A percentile compares a stretch with the other conserved stretches of the same genome.
phyloP scores from a whole-genome alignment of 495 filamentous ascomycete species.

The Talaromyces trachyspermus region DNA sequence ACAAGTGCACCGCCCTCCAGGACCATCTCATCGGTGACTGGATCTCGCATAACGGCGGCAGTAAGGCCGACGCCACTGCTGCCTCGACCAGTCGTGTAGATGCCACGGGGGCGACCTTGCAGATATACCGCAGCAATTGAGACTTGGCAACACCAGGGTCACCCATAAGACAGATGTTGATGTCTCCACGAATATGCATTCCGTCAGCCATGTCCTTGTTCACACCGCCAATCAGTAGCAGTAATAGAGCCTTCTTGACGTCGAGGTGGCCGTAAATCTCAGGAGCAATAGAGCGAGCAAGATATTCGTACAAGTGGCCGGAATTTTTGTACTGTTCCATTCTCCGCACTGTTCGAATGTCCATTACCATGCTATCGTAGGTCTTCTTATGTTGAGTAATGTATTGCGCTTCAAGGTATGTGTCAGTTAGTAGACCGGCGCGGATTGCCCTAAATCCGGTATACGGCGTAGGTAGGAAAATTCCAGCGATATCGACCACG shows the following conservation, averaged over 20 bases:
- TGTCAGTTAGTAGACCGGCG: slow-evolving; percentile 90
- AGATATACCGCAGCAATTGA: slow-evolving; percentile 94
- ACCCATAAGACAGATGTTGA: slow-evolving; percentile 98
- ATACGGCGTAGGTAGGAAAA: slow-evolving; percentile 95
- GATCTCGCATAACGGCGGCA: slow-evolving; percentile 96
- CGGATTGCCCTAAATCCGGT: slow-evolving; percentile 96
- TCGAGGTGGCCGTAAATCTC: slow-evolving; percentile 96
- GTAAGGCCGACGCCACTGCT: slow-evolving; percentile 96
- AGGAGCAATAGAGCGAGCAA: slow-evolving; percentile 91
- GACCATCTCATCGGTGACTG: slow-evolving; percentile 98
- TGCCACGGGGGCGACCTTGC: slow-evolving; percentile 96
- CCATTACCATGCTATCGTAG: slow-evolving; percentile 79
- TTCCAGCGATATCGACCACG: slow-evolving; percentile 84
- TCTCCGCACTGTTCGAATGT: slow-evolving; percentile 65
- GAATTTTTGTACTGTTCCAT: slow-evolving; percentile 74
- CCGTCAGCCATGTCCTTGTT: slow-evolving; percentile 97
- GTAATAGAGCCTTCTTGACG: slow-evolving; percentile 93
- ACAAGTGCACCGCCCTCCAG: slow-evolving; percentile 94
- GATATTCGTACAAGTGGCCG: slow-evolving; percentile 88
- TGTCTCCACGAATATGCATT: slow-evolving; percentile 96
- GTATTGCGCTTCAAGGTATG: slow-evolving; percentile 91
- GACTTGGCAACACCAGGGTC: slow-evolving; percentile 99
- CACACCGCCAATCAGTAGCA: slow-evolving; percentile 92
- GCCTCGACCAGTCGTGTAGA: slow-evolving; percentile 95
- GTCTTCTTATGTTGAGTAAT: slow-evolving; percentile 95